Conservation (phyloP, 192 early-diverging fungal genomes). For the Spizellomyces punctatus region DNA sequence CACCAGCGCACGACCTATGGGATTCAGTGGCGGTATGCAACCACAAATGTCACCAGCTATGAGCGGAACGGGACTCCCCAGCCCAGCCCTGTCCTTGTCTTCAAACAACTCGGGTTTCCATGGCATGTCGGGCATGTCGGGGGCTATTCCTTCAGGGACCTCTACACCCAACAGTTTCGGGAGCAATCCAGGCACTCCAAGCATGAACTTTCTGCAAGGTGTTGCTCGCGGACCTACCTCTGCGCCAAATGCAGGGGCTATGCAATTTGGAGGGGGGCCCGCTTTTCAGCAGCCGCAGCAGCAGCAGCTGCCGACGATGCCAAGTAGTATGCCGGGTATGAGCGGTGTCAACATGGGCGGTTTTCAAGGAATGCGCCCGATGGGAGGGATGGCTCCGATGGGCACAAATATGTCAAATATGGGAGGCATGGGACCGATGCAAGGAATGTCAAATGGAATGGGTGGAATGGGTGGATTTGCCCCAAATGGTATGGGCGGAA, state of each 20-base stretch:
- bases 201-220: conserved; percentile 21
- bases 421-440: not conserved
- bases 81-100: conserved; percentile 18
- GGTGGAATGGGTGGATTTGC: not conserved
- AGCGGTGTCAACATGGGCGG: not conserved
- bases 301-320: not conserved
- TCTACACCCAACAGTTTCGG: not conserved
- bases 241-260: not conserved
- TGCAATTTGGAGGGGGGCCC: not conserved
- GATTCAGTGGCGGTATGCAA: not conserved
- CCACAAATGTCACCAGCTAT: not conserved
- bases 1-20: not conserved
- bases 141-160: not conserved
- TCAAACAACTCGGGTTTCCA: not conserved
- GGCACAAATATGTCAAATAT: not conserved
- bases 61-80: conserved; percentile 3
- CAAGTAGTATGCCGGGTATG: conserved; percentile 10
- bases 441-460: not conserved
- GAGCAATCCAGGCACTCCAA: not conserved
- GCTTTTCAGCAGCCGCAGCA: not conserved
- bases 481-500: conserved; percentile 1
- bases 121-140: not conserved
- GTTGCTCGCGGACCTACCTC: conserved; percentile 19
- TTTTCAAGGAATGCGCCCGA: not conserved
- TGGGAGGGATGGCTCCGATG: not conserved